These are phyloP conservation scores for Fusarium virguliforme DNA, from an alignment of 2,329 filamentous ascomycete species.

Conservation along the genomic window DNA sequence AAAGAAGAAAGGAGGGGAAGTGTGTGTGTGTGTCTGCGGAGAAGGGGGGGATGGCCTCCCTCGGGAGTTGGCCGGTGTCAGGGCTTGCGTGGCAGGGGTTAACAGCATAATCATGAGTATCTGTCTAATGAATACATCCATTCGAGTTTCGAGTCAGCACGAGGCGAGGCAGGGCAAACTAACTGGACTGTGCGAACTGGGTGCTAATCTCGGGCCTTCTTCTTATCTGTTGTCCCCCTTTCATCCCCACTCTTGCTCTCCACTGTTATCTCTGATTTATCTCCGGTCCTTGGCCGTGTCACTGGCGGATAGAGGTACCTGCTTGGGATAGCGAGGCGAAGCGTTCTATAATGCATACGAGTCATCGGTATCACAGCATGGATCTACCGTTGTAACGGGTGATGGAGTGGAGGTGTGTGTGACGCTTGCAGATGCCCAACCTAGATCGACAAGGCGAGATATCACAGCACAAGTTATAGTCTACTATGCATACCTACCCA, in stretches of 20 bases:
- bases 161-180: background rate
- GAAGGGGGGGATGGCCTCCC: background rate
- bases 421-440: conserved; percentile 3
- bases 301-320: background rate
- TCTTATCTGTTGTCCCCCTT: conserved; percentile 1
- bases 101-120: conserved; percentile 12
- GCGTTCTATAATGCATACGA: conserved; percentile 3
- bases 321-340: conserved; percentile 4
- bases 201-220: background rate
- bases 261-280: conserved; percentile 5
- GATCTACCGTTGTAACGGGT: background rate
- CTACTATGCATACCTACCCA: no score
- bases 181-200: conserved; percentile 1
- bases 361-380: conserved; percentile 5
- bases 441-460: background rate
- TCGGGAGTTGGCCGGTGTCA: conserved; percentile 3
- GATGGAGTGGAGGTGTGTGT: background rate
- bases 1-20: conserved; percentile 4
- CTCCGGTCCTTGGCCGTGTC: conserved; percentile 4
- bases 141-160: background rate
- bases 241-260: background rate
- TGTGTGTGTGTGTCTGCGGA: background rate
- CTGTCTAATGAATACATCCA: conserved; percentile 2
- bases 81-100: conserved; percentile 8
- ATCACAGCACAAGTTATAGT: background rate